Base-by-base conservation (phyloP, 2,329 filamentous ascomycete genomes). In the Akanthomyces uredinophilus region DNA sequence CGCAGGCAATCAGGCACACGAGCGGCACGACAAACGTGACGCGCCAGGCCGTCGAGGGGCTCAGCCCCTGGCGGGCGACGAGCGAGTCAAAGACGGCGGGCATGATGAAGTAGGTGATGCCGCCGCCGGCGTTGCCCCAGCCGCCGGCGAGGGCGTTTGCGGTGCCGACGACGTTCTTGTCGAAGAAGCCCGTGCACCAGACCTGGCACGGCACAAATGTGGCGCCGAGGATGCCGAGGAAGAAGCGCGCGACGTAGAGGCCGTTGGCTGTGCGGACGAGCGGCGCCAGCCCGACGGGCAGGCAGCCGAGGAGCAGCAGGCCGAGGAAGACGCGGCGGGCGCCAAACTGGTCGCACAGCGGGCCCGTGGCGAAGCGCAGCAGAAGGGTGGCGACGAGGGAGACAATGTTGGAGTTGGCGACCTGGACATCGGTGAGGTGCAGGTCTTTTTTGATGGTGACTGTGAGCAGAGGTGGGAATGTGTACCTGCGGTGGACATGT, bases 101-200 rank as follows among this genome's bases (percentile, higher is more conserved):
- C 92, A 96, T 96, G 68, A 94, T 84, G 73, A 96, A 96, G 78
- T 96, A 96, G 2, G 92, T 96, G 67, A 96, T 89, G 61, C 93
- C 93, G 65, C 92, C 93, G 63, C 93, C 92, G 29, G 91, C 84
- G 68, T 96, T 96, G 57, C 92, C 93, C 78, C 90, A 88, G 16
- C 93, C 93, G 47, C 87, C 93, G 1, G 92, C 88, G 20, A 96
- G 76, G 3, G 91, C 89, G 71, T 96, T 97, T 64, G 92, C 91
- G 6, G 91, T 93, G 53, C 93, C 93, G 20, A 96, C 89, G 29
- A 96, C 83, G 69, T 93, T 95, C 78, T 93, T 95, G 77, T 97
- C 92, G 73, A 92, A 96, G 80, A 96, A 96, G 0, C 88, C 91
- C 0, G 92, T 96, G 11, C 89, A 91, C 91, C 92, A 96, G 7